Conservation (phyloP, 345 rosid genomes). For the Aegle marmelos region DNA sequence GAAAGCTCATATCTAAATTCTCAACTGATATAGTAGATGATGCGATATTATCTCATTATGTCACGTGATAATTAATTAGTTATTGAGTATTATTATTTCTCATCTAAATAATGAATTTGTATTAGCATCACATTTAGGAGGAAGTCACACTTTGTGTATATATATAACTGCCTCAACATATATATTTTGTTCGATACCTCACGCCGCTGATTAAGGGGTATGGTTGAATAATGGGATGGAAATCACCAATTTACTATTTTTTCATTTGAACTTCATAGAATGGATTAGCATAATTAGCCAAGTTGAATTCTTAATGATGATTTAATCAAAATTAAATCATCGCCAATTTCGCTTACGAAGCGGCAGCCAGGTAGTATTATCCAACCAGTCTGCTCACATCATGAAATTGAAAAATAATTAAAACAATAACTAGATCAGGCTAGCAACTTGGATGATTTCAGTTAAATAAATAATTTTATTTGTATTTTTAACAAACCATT, state of each 20-base stretch:
- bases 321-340: background rate
- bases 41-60: too few species aligned
- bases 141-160: too few species aligned
- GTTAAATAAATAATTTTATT: background rate
- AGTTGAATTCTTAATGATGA: background rate
- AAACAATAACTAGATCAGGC: background rate
- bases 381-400: slow-evolving; percentile 1
- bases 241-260: too few species aligned
- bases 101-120: too few species aligned
- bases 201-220: background rate
- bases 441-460: background rate
- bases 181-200: background rate
- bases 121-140: too few species aligned
- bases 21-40: too few species aligned
- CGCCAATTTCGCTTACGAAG: background rate
- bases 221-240: background rate
- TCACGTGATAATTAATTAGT: too few species aligned
- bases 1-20: too few species aligned
- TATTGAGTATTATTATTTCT: too few species aligned
- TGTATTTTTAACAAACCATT: background rate
- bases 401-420: background rate
- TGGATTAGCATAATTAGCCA: background rate
- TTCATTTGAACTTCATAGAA: background rate
- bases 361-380: slow-evolving; percentile 13
- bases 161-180: too few species aligned